Conservation (phyloP, 1,284 basidiomycete genomes). For the Jaminaea rosea region DNA sequence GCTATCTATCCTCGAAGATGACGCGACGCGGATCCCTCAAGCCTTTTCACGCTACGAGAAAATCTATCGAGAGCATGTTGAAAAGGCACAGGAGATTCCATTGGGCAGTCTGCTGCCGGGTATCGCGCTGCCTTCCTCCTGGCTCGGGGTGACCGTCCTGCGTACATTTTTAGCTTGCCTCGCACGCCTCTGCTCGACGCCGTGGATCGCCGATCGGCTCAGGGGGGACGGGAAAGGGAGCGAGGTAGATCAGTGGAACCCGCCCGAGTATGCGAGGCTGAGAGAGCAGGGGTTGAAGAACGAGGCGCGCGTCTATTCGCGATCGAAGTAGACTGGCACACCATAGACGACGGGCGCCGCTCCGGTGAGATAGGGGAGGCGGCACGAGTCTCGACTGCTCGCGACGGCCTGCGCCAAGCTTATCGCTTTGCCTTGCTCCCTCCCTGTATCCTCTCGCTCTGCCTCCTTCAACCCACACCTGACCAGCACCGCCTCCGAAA, state of each 20-base stretch:
- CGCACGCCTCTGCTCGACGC: too few species aligned
- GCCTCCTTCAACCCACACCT: conserved; percentile 56
- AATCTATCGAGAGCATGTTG: conserved; percentile 13
- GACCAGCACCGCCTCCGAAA: conserved; percentile 74
- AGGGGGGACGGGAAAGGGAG: too few species aligned
- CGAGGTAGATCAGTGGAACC: too few species aligned
- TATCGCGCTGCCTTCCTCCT: too few species aligned
- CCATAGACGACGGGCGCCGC: conserved; percentile 91
- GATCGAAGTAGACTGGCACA: conserved; percentile 57
- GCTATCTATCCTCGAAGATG: conserved; percentile 9
- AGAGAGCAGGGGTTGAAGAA: too few species aligned
- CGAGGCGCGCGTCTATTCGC: not conserved
- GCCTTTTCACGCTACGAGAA: conserved; percentile 16
- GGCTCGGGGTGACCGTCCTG: too few species aligned
- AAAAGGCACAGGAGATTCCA: conserved; percentile 16
- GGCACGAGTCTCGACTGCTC: conserved; percentile 67
- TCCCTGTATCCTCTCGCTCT: conserved; percentile 14
- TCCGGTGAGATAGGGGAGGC: conserved; percentile 87
- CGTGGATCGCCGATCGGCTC: too few species aligned
- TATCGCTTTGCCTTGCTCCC: conserved; percentile 27
- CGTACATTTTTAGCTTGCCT: too few species aligned
- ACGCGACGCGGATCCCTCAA: conserved; percentile 1
- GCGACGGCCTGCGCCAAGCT: conserved; percentile 73
- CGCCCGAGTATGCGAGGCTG: too few species aligned
- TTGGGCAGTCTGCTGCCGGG: conserved; percentile 14